Percentiles rank a stretch among this genome's conserved stretches.
Evolutionary conservation across 208 protist species (phyloP).

Genomic region (Acanthamoeba sp.): DNA sequence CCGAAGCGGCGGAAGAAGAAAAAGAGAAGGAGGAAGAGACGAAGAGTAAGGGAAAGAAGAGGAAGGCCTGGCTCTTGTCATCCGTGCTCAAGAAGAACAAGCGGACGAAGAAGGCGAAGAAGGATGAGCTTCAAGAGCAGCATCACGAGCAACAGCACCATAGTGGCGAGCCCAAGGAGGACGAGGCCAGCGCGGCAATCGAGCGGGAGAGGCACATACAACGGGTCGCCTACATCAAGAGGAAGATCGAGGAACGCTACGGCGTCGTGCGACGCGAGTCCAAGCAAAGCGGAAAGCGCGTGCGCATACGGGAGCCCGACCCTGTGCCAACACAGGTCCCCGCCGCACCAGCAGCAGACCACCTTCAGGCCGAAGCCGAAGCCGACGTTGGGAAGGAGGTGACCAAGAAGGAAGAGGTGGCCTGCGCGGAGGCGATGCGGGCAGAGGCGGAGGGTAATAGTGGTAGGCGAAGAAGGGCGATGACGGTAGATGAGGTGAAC

Average conservation of each 20-base stretch:
- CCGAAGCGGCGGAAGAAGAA: not conserved
- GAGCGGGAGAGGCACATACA: not conserved
- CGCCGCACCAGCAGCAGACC: not conserved
- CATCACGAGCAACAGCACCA: not conserved
- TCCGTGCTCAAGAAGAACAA: slow-evolving; percentile 10
- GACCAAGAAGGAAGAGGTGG: not conserved
- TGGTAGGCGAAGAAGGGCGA: not conserved
- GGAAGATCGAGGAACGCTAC: slow-evolving; percentile 47
- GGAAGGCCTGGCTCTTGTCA: not conserved
- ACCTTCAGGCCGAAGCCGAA: no score
- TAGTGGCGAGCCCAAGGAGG: not conserved
- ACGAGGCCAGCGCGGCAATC: not conserved
- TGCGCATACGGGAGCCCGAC: slow-evolving; percentile 28
- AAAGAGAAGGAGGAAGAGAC: not conserved
- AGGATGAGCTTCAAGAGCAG: not conserved
- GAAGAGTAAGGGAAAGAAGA: not conserved
- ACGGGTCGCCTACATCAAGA: slow-evolving; percentile 27
- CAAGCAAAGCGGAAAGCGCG: not conserved
- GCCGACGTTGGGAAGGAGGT: no score
- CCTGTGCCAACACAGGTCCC: not conserved
- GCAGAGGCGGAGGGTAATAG: not conserved
- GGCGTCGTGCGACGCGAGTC: slow-evolving; percentile 36
- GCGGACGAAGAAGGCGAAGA: not conserved
- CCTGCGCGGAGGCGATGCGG: not conserved
- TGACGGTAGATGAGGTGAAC: not conserved